Base-by-base conservation (phyloP, 352 stramenopile genomes). In the Globisporangium heterothallicum region DNA sequence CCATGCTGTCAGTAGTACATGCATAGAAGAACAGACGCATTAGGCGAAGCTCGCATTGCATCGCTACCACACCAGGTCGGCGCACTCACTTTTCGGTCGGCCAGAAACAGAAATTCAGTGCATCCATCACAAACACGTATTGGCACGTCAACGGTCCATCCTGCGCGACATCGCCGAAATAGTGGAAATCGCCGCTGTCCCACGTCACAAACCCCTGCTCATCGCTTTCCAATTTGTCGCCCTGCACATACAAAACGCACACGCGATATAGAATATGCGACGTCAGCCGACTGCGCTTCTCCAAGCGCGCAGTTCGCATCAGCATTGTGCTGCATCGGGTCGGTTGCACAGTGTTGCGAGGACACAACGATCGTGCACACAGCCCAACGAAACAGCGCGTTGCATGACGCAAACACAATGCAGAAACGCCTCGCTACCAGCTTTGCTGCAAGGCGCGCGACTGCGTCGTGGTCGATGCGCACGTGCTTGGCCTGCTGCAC, bases 31-130 rank as follows among this genome's bases (percentile, higher is more conserved):
- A n/a, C n/a, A n/a, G n/a, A n/a, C n/a, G n/a, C n/a, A 29, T 30
- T 19, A 34, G 2, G 40, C 18, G 26, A 43, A 64, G 18, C 18
- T 38, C 18, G 16, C 3, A 19, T 38, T 24, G 14, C 21, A n/a
- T 43, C n/a, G 36, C 12, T 21, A n/a, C n/a, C n/a, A n/a, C n/a
- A n/a, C n/a, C 38, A 35, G 18, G 6, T 13, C 18, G n/a, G 40
- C 25, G 22, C 29, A 51, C 18, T 2, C n/a, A 85, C 73, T 78
- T 61, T 62, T 81, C 58, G 18, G 71, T 86, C 6, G 86, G 86
- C 86, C 86, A 96, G 64, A 96, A 96, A 64, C 86, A 96, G 54
- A 93, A 96, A 59, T 96, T 96, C 52, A 96, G 72, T 24, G 83
- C 78, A 64, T 96, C 86, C 53, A 95, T 61, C 29, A 94, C 81